phyloP scores from a whole-genome alignment of 768 basidiomycete genomes.

The Mycena latifolia region DNA sequence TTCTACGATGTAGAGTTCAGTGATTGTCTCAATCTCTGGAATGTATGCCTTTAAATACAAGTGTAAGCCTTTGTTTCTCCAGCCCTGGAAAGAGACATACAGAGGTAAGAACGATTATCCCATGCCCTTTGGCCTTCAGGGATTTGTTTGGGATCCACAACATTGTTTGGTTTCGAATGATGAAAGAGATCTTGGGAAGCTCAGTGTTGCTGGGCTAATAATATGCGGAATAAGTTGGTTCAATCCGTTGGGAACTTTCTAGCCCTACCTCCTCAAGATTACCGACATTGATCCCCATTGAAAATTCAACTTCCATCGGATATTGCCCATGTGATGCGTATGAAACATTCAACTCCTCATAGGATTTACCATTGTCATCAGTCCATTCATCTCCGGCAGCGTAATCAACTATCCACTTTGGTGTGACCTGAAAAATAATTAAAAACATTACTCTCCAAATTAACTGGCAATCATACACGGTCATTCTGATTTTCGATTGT shows the following conservation, averaged over 20 bases:
- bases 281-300: conserved; percentile 11
- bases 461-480: background rate
- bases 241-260: background rate
- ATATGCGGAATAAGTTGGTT: background rate
- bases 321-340: background rate
- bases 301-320: conserved; percentile 6
- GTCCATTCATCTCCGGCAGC: background rate
- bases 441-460: background rate
- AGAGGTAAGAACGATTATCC: background rate
- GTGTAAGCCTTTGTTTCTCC: background rate
- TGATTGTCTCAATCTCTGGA: background rate
- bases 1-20: background rate
- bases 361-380: background rate
- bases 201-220: background rate
- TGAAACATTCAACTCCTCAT: background rate
- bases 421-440: conserved; percentile 2
- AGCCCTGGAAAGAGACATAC: background rate
- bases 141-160: background rate
- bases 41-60: conserved; percentile 1
- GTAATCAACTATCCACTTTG: conserved; percentile 4
- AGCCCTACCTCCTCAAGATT: background rate
- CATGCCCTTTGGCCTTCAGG: background rate
- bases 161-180: conserved; percentile 2
- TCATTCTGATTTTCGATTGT: conserved; percentile 6
- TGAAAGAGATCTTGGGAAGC: background rate